Conservation (phyloP, 2,329 filamentous ascomycete genomes). For the Diaporthe sp. region DNA sequence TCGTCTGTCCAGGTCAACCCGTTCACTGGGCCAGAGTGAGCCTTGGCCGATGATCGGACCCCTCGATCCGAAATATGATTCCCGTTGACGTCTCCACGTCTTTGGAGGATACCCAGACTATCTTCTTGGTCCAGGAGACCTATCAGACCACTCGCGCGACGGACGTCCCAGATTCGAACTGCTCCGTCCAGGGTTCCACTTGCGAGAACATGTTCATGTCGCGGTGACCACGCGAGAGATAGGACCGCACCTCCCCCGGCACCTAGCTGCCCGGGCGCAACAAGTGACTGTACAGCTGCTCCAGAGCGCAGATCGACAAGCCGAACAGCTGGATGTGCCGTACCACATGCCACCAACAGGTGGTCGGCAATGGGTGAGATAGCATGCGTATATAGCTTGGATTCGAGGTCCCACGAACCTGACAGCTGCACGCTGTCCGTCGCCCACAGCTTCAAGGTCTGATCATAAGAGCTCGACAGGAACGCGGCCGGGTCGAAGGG, state of each 20-base stretch:
- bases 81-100: slow-evolving; percentile 48
- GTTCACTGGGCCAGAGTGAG: slow-evolving; percentile 88
- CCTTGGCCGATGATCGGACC: slow-evolving; percentile 68
- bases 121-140: slow-evolving; percentile 89
- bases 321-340: slow-evolving; percentile 86
- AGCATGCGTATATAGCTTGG: slow-evolving; percentile 82
- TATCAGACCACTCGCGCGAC: slow-evolving; percentile 81
- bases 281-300: slow-evolving; percentile 78
- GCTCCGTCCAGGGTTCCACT: slow-evolving; percentile 89
- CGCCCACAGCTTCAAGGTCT: slow-evolving; percentile 81
- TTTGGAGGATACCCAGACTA: slow-evolving; percentile 74
- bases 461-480: slow-evolving; percentile 83
- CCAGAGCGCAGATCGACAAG: slow-evolving; percentile 90
- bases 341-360: slow-evolving; percentile 88
- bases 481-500: slow-evolving; percentile 84
- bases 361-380: slow-evolving; percentile 80
- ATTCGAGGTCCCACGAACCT: slow-evolving; percentile 77
- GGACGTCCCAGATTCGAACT: slow-evolving; percentile 88
- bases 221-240: slow-evolving; percentile 85
- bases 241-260: slow-evolving; percentile 71
- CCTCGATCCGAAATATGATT: slow-evolving; percentile 51
- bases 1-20: slow-evolving; percentile 88
- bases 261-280: slow-evolving; percentile 67
- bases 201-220: slow-evolving; percentile 82
- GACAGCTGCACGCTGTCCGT: slow-evolving; percentile 73